Evolutionary conservation across 768 basidiomycete species (phyloP).

Genomic region (Glaciozyma martinii): DNA sequence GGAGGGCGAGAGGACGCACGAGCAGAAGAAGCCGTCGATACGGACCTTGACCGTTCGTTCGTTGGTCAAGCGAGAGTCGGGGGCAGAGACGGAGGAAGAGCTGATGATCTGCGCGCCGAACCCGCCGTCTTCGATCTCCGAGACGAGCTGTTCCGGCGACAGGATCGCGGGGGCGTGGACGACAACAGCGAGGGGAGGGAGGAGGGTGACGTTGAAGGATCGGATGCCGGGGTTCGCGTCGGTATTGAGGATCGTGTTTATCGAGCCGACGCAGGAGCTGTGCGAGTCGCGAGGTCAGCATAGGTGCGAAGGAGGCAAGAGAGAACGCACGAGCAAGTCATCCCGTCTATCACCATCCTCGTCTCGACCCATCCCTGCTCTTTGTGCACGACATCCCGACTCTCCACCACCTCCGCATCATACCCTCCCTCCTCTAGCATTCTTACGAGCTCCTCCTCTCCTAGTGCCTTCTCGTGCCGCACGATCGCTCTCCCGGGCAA

Average conservation of each 20-base stretch:
- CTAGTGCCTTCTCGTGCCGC: background rate
- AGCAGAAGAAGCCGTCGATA: constrained; percentile 59
- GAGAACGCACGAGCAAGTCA: constrained; percentile 56
- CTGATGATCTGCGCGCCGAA: constrained; percentile 18
- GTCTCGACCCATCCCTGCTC: constrained; percentile 28
- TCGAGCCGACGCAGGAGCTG: constrained; percentile 50
- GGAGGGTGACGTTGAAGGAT: constrained; percentile 51
- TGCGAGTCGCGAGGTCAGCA: background rate
- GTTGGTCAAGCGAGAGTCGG: background rate
- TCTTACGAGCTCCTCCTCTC: background rate
- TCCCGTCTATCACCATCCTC: constrained; percentile 58
- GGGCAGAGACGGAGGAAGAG: background rate
- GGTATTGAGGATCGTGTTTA: constrained; percentile 48
- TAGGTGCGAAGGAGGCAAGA: too few relatives aligned
- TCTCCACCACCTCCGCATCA: background rate
- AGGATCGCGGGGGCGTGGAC: constrained; percentile 42
- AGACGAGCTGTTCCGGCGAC: constrained; percentile 34
- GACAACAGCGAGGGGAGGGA: constrained; percentile 53
- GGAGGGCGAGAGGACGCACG: background rate
- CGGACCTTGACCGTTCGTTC: constrained; percentile 48
- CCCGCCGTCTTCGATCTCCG: constrained; percentile 38
- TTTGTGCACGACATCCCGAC: background rate
- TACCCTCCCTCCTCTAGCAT: background rate
- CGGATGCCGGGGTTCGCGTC: constrained; percentile 47
- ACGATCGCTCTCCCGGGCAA: background rate